Conservation (phyloP, 1,284 basidiomycete species). For the Cutaneotrichosporon cavernicola region DNA sequence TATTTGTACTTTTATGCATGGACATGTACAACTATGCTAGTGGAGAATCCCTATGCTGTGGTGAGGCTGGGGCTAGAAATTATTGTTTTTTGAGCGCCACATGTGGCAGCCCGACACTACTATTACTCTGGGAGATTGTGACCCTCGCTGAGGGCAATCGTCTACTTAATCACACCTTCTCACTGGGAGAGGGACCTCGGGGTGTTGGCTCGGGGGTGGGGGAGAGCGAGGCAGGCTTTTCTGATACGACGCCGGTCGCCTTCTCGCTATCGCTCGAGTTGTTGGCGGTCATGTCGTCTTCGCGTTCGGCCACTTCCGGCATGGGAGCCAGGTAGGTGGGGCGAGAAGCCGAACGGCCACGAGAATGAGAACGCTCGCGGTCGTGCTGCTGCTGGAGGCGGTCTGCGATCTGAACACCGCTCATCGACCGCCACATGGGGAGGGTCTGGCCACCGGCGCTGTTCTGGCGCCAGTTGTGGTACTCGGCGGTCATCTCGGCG, state of each 20-base stretch:
- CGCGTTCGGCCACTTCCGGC: neutral
- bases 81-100: constrained; percentile 3
- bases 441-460: constrained; percentile 4
- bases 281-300: constrained; percentile 3
- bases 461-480: constrained; percentile 13
- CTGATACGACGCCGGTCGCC: neutral
- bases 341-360: constrained; percentile 2
- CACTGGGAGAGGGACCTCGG: neutral
- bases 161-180: constrained; percentile 2
- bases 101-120: neutral
- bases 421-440: constrained; percentile 20
- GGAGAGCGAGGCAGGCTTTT: neutral
- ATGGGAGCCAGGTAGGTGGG: constrained; percentile 1
- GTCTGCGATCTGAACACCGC: constrained; percentile 10
- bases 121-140: neutral
- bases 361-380: constrained; percentile 15
- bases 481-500: constrained; percentile 13
- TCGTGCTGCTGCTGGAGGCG: constrained; percentile 9
- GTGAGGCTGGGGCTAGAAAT: neutral
- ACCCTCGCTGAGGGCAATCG: neutral
- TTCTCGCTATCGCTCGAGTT: constrained; percentile 11
- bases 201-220: neutral
- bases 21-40: constrained; percentile 11
- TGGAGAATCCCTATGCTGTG: constrained; percentile 8
- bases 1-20: neutral